These are phyloP conservation scores for Suhomyces tanzawaensis DNA, from an alignment of 805 yeast species.

Conservation along the genomic window DNA sequence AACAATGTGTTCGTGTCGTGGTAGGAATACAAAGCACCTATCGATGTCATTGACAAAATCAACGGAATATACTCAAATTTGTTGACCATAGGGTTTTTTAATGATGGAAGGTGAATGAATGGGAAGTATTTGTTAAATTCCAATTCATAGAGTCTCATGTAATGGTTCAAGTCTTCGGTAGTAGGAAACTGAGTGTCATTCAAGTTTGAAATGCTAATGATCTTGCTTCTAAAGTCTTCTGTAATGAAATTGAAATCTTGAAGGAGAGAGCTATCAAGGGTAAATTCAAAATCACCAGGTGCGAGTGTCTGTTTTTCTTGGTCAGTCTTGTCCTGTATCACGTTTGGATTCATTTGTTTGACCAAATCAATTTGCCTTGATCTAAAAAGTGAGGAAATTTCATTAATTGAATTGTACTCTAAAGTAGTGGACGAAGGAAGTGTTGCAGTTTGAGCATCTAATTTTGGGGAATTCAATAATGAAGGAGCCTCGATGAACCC, in stretches of 20 bases:
- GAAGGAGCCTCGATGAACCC: constrained; percentile 51
- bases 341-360: constrained; percentile 35
- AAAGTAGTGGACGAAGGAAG: constrained; percentile 17
- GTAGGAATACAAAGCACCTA: constrained; percentile 85
- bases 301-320: neutral
- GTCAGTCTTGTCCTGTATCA: neutral
- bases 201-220: constrained; percentile 53
- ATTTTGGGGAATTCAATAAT: constrained; percentile 7
- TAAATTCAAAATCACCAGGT: constrained; percentile 8
- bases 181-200: constrained; percentile 66
- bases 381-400: constrained; percentile 60
- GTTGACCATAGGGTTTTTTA: constrained; percentile 39
- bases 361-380: constrained; percentile 66
- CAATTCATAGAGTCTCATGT: constrained; percentile 67
- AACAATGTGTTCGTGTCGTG: constrained; percentile 74
- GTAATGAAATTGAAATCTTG: constrained; percentile 12
- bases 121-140: constrained; percentile 84
- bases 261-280: constrained; percentile 7
- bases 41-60: constrained; percentile 75
- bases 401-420: constrained; percentile 22
- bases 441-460: constrained; percentile 13
- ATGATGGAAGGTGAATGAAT: constrained; percentile 71
- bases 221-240: constrained; percentile 50
- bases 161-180: constrained; percentile 71
- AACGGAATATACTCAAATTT: constrained; percentile 58